Conservation (phyloP, 148 eudicot species). For the Rhododendron kiyosumense region DNA sequence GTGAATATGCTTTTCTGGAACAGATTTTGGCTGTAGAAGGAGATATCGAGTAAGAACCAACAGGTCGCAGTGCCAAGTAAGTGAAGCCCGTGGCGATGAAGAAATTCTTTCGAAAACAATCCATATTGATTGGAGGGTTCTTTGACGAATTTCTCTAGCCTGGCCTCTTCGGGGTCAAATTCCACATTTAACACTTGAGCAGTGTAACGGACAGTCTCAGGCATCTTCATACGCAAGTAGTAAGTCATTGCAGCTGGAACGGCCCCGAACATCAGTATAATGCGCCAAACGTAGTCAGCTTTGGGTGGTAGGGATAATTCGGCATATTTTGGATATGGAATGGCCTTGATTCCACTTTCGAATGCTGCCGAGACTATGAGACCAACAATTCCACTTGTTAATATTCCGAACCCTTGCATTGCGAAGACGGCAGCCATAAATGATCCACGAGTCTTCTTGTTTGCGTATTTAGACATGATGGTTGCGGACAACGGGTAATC, state of each 20-base stretch:
- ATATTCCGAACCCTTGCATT: conserved; percentile 64
- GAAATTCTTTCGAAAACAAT: conserved; percentile 4
- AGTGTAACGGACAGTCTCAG: conserved; percentile 68
- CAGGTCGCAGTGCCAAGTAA: not conserved
- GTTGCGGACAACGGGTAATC: conserved; percentile 63
- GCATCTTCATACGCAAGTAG: conserved; percentile 81
- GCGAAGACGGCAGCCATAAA: conserved; percentile 68
- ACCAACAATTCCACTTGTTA: conserved; percentile 47
- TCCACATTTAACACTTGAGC: conserved; percentile 59
- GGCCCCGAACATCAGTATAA: not conserved
- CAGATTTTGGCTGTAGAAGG: not conserved
- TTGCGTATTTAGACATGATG: conserved; percentile 66
- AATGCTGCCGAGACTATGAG: conserved; percentile 31
- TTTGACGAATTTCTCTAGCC: conserved; percentile 9
- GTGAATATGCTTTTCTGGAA: not conserved
- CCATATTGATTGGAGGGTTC: conserved; percentile 29
- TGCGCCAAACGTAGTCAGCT: conserved; percentile 58
- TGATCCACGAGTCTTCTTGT: conserved; percentile 57
- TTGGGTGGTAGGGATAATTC: conserved; percentile 14
- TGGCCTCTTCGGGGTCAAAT: conserved; percentile 35
- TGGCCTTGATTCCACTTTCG: rapidly evolving
- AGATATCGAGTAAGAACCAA: not conserved
- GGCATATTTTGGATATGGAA: too few species aligned
- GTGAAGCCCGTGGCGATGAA: not conserved
- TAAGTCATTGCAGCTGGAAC: not conserved